Evolutionary conservation across 257 asterid genomes (phyloP), one percentile per base, ranked within the genome.

Genomic region (Solanum sejunctum): DNA sequence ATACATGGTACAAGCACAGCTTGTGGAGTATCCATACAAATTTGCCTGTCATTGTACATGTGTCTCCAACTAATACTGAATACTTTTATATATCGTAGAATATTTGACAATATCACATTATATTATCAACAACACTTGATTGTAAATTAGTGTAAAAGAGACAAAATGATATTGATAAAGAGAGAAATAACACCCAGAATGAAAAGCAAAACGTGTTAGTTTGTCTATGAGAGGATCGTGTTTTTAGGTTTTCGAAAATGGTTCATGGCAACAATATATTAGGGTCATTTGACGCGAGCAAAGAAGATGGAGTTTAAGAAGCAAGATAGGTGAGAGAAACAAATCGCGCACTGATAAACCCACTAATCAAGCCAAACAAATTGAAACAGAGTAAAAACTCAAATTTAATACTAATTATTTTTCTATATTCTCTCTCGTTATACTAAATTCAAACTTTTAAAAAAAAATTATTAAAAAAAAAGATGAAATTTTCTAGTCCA

Each of bases 291-390:
- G 49, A 85, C 28, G 64, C 89, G 7, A 67, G 61, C 3, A 85
- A 67, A 9, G 84, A 49, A 15, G 78, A 60, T 7, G 61, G n/a
- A 57, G 41, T 82, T 78, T 28, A 87, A 84, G 51, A 91, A 92
- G 70, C 92, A 90, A 21, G 95, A 91, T 17, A 67, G 91, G 82
- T 58, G 6, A 36, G 6, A 36, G 39, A 3, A 36, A 36, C 39
- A 36, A 36, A 36, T 36, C 39, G n/a, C n/a, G 1, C 58, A 54
- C 7, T 54, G 58, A 54, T 7, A 54, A 54, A 18, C 11, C 61
- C 23, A 17, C 23, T 56, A 63, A 63, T 63, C 71, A 63, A 63
- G 1, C 4, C 9, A 21, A 61, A 21, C 20, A 26, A 26, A 12
- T 63, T 7, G 6, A 63, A 63, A 12, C 0, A 1, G 6, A 63